Conservation (phyloP, 495 filamentous ascomycete species). For the Penicillium riverlandense region DNA sequence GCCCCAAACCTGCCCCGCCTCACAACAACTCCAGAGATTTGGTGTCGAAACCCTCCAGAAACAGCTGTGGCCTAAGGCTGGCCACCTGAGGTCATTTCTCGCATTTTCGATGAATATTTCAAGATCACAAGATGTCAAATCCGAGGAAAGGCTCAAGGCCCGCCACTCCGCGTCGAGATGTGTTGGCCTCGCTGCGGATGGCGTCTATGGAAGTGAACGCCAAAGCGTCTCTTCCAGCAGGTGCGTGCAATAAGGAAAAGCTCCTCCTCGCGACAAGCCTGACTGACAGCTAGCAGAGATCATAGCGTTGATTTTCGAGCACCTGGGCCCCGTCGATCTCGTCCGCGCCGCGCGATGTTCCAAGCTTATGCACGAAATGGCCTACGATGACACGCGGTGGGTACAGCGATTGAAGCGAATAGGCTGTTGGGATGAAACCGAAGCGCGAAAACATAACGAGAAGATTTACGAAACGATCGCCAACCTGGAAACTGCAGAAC, state of each 20-base stretch:
- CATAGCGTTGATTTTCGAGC: constrained; percentile 79
- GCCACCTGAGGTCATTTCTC: constrained; percentile 3
- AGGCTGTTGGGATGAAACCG: constrained; percentile 86
- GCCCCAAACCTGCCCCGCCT: not conserved
- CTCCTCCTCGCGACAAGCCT: not conserved
- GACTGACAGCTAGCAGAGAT: constrained; percentile 57
- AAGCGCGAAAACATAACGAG: constrained; percentile 74
- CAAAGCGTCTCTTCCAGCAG: constrained; percentile 72
- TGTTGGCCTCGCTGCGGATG: constrained; percentile 65
- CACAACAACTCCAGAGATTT: too few species aligned
- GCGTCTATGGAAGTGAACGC: constrained; percentile 68
- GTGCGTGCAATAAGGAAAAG: constrained; percentile 32
- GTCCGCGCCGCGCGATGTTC: constrained; percentile 83
- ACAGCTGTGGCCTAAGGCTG: not conserved
- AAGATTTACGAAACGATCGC: constrained; percentile 60
- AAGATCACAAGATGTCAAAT: constrained; percentile 46
- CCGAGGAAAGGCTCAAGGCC: constrained; percentile 53
- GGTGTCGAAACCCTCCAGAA: not conserved
- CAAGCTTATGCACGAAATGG: constrained; percentile 91
- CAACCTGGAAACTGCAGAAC: constrained; percentile 48
- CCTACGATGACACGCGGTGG: constrained; percentile 97
- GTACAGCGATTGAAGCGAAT: constrained; percentile 74
- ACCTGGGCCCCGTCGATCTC: constrained; percentile 76
- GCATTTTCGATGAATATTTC: constrained; percentile 24
- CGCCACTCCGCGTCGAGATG: constrained; percentile 46